These are phyloP conservation scores for Orbilia oligospora DNA, from an alignment of 2,329 filamentous ascomycete species.

Conservation along the genomic window DNA sequence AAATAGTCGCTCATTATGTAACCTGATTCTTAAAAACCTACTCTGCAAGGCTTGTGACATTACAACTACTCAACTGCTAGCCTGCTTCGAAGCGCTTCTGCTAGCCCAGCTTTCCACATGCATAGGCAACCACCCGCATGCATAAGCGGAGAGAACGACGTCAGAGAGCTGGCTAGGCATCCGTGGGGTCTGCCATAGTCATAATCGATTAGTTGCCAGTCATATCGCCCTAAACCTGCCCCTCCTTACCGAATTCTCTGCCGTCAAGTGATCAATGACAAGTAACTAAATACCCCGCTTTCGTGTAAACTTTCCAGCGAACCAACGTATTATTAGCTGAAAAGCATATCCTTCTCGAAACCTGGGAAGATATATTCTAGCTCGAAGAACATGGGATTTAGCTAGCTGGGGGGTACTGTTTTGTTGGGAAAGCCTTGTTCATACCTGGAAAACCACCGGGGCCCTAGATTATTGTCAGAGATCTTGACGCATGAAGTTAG, in stretches of 20 bases:
- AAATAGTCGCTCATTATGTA: conserved; percentile 40
- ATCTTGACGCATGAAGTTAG: conserved; percentile 53
- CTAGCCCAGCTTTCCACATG: conserved; percentile 25
- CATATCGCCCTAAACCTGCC: conserved; percentile 3
- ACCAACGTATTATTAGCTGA: conserved; percentile 6
- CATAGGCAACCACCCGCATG: conserved; percentile 54
- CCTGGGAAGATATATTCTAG: conserved; percentile 59
- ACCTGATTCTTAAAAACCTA: conserved; percentile 11
- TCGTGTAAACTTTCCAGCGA: conserved; percentile 56
- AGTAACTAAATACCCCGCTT: conserved; percentile 44
- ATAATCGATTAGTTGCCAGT: conserved; percentile 12
- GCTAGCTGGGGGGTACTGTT: neutral
- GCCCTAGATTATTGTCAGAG: conserved; percentile 26
- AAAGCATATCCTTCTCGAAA: conserved; percentile 52
- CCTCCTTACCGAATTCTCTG: conserved; percentile 35
- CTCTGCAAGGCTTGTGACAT: neutral
- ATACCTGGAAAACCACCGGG: conserved; percentile 31
- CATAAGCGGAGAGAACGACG: conserved; percentile 45
- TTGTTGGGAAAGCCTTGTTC: conserved; percentile 56
- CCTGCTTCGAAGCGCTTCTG: neutral
- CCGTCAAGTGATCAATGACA: conserved; percentile 48
- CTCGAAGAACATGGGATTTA: conserved; percentile 13
- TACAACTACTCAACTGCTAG: neutral
- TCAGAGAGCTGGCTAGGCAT: conserved; percentile 55
- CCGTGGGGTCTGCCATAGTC: conserved; percentile 51